These are phyloP conservation scores for Kuraishia ogatae DNA, from an alignment of 805 yeast species.

Conservation along the genomic window DNA sequence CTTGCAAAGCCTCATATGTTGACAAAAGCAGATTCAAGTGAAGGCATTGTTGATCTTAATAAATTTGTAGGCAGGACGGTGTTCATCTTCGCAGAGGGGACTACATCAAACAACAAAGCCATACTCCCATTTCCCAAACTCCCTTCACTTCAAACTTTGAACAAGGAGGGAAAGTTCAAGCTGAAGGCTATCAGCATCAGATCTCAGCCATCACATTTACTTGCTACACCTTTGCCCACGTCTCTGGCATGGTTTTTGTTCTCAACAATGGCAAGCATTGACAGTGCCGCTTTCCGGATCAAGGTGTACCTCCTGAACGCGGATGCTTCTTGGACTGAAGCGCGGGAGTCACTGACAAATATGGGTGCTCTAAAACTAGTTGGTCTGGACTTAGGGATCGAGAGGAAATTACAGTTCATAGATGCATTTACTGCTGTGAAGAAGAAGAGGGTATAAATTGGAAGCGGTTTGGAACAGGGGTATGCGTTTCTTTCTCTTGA, in stretches of 20 bases:
- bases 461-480: not conserved
- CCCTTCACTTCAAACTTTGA: conserved; percentile 7
- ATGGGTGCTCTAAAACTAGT: conserved; percentile 42
- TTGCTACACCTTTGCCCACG: conserved; percentile 25
- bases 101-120: conserved; percentile 77
- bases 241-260: conserved; percentile 7
- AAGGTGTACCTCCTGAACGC: conserved; percentile 12
- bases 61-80: conserved; percentile 31
- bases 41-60: conserved; percentile 10
- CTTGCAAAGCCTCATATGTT: conserved; percentile 1
- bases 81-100: conserved; percentile 69
- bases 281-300: conserved; percentile 9
- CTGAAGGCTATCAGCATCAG: conserved; percentile 30
- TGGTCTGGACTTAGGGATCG: conserved; percentile 32
- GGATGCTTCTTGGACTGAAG: conserved; percentile 1
- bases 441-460: not conserved
- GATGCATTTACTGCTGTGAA: conserved; percentile 13
- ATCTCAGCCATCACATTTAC: conserved; percentile 24
- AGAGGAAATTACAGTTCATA: conserved; percentile 36
- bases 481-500: not conserved
- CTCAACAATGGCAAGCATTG: conserved; percentile 5
- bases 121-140: conserved; percentile 44
- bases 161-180: conserved; percentile 9
- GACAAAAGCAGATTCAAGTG: not conserved
- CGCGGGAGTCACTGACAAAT: conserved; percentile 24